Evolutionary conservation across 2,329 filamentous ascomycete species (phyloP), one percentile per base, ranked within the genome.

Genomic region (Diaporthe sp.): DNA sequence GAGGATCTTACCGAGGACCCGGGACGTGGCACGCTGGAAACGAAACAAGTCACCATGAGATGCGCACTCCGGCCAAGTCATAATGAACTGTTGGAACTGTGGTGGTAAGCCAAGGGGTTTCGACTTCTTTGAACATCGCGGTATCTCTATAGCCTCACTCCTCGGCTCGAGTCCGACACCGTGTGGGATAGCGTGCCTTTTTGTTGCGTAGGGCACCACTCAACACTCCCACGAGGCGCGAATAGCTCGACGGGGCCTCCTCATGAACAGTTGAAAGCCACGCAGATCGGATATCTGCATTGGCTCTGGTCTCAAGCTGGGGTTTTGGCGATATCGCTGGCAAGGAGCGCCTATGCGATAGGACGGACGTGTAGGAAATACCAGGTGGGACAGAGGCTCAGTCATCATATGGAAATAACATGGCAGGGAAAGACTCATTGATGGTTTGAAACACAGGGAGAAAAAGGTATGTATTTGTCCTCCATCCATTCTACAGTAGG

Each of bases 401-500:
- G 42, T 34, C 61, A 12, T 39, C 22, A 22, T 22, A 34, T 22
- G n/a, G 28, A 34, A n/a, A 22, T 49, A 22, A 6, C 15, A 22
- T 31, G 25, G 39, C 25, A n/a, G 44, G 42, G 15, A 15, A 34
- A 22, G 34, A 25, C 22, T 2, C 34, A 39, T 39, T n/a, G 10
- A 22, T n/a, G 12, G 13, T 5, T 28, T 28, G 13, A 25, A n/a
- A 34, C 61, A 31, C 17, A 51, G 62, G 25, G 37, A 46, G 46
- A 59, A 49, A 46, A 31, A 17, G 42, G 15, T 28, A 42, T 53
- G 49, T 55, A 46, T 42, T 69, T 69, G 34, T 55, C 17, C 65
- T 69, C 65, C 34, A 69, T 28, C 65, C 34, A 42, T 55, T 55
- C 49, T 69, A 69, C 49, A 68, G n/a, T 62, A 31, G 55, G 37